Evolutionary conservation across 306 rosid species (phyloP), one percentile per base, ranked within the genome.

Genomic region (Castanea crenata): DNA sequence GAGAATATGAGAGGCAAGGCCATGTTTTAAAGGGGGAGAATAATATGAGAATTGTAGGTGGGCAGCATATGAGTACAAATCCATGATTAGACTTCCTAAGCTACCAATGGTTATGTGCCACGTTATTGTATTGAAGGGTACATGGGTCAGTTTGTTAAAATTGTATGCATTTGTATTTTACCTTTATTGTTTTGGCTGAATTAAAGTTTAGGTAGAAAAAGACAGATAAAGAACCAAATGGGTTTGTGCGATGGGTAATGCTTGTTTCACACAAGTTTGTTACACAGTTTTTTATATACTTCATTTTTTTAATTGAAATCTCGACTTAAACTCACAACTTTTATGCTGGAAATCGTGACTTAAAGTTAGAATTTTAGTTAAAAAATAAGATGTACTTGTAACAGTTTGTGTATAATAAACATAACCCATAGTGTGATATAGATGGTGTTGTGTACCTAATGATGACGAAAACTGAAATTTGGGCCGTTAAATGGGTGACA

Each of bases 381-480:
- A 41, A 41, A 41, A 41, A 8, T 41, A 41, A 8, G 0, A 1
- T 41, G 3, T 41, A 41, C 0, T 41, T 2, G 1, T 41, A 38
- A 38, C 46, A 2, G 11, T 2, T 8, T 0, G 1, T 8, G 46
- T 41, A 8, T 41, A 8, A 41, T 41, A 8, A 41, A 41, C 11
- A 41, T 8, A 41, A 41, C 3, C 1, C 3, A 41, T 2, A 0
- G 3, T 41, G 12, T 0, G 46, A 41, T 0, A 41, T 8, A 41
- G 46, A 41, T 8, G 12, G 11, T 41, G 46, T 41, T 41, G 46
- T 8, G 54, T 74, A 73, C 78, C 55, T 67, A 87, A 88, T 44
- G 88, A 83, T 74, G 95, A 93, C 91, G 87, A 67, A 75, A 88
- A 86, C 85, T 87, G 75, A 21, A 76, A 64, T 71, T 46, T 56